phyloP scores from a whole-genome alignment of 768 basidiomycete species.

The Tubosaeta sp. region DNA sequence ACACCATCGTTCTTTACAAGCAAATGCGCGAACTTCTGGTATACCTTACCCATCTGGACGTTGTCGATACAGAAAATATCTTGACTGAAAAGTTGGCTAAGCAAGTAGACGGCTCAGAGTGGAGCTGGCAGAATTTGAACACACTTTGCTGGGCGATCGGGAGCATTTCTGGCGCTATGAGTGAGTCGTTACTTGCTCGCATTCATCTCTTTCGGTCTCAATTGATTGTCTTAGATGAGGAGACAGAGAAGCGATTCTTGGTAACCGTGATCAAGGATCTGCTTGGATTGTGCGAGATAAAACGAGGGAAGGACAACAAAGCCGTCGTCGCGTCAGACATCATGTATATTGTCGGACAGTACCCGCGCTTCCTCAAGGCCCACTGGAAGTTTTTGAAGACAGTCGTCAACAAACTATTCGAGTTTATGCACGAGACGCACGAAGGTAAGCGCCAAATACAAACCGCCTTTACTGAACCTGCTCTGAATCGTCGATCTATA shows the following conservation, averaged over 20 bases:
- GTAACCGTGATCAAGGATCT: constrained; percentile 99
- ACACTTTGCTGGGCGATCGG: constrained; percentile 99
- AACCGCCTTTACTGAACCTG: constrained; percentile 2
- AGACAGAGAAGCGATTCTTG: constrained; percentile 97
- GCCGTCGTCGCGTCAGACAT: constrained; percentile 95
- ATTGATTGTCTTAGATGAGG: constrained; percentile 65
- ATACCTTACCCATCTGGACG: constrained; percentile 96
- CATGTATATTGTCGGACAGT: constrained; percentile 99
- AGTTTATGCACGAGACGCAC: constrained; percentile 99
- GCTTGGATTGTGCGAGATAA: constrained; percentile 95
- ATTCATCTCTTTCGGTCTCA: neutral
- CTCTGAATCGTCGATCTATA: constrained; percentile 23
- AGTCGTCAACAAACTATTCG: constrained; percentile 98
- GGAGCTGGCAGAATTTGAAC: constrained; percentile 99
- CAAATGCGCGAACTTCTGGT: constrained; percentile 97
- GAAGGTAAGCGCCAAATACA: constrained; percentile 53
- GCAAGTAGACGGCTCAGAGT: constrained; percentile 96
- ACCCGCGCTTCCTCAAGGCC: constrained; percentile 98
- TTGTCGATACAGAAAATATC: constrained; percentile 93
- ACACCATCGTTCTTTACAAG: constrained; percentile 98
- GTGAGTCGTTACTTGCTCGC: constrained; percentile 44
- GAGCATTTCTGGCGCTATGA: constrained; percentile 99
- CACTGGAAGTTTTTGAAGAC: constrained; percentile 99
- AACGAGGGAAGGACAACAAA: constrained; percentile 99
- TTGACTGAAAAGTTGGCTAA: constrained; percentile 95